Percentiles rank a stretch among this genome's conserved stretches.
phyloP scores from a whole-genome alignment of 306 rosid genomes.

The Datisca glomerata region DNA sequence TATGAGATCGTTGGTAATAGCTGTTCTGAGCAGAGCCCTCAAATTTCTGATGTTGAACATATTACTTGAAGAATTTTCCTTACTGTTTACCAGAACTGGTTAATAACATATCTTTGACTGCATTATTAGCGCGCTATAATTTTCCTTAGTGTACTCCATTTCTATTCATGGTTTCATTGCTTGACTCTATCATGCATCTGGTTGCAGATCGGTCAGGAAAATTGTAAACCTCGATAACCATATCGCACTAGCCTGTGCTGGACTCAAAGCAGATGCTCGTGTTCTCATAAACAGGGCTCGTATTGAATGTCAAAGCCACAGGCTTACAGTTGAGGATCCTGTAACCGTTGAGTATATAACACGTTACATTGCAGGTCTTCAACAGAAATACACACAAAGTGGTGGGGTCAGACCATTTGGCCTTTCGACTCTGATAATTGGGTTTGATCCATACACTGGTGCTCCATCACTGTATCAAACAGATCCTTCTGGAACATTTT shows the following conservation, averaged over 20 bases:
- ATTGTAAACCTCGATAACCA: conserved; percentile 47
- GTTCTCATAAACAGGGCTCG: conserved; percentile 82
- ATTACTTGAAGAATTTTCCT: no score
- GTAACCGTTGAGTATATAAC: conserved; percentile 91
- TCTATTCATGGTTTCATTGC: no score
- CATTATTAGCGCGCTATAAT: no score
- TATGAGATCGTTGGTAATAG: no score
- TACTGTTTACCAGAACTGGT: no score
- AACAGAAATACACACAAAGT: conserved; percentile 96
- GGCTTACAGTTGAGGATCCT: conserved; percentile 94
- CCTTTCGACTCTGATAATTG: conserved; percentile 88
- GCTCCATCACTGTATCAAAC: conserved; percentile 80
- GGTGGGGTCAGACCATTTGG: conserved; percentile 98
- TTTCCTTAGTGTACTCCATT: no score
- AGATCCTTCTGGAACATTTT: conserved; percentile 95
- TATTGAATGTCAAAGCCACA: conserved; percentile 88
- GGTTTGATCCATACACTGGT: conserved; percentile 74
- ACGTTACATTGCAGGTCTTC: conserved; percentile 92
- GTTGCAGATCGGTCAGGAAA: conserved; percentile 41
- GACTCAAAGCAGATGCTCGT: conserved; percentile 97
- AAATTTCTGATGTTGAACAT: no score
- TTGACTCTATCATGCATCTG: conserved; percentile 6
- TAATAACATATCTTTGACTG: no score
- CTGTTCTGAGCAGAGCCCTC: no score
- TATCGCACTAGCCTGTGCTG: conserved; percentile 89